Percentiles rank a stretch among this genome's conserved stretches.
phyloP scores from a whole-genome alignment of 192 early-diverging fungal species.

The Geosiphon pyriformis region DNA sequence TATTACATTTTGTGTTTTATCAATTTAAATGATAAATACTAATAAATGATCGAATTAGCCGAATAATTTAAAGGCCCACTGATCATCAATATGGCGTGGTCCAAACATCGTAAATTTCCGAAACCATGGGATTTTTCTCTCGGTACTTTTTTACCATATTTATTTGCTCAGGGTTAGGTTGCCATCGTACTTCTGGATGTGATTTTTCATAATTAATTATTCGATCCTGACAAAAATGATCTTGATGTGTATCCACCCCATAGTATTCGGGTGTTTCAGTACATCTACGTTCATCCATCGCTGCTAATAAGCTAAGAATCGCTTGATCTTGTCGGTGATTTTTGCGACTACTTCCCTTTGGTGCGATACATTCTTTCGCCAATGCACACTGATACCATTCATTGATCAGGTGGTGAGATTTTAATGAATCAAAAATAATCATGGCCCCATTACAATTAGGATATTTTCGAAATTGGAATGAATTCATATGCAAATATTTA shows the following conservation, averaged over 20 bases:
- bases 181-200: background rate
- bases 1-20: no score
- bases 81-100: no score
- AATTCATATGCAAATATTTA: conserved; percentile 34
- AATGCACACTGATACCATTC: conserved; percentile 35
- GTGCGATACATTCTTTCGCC: conserved; percentile 46
- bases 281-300: conserved; percentile 30
- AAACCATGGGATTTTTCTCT: no score
- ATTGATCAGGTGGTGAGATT: conserved; percentile 19
- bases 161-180: no score
- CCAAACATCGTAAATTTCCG: no score
- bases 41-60: no score
- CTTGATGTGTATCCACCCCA: conserved; percentile 45
- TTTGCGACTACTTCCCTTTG: conserved; percentile 39
- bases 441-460: conserved; percentile 52
- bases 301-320: conserved; percentile 43
- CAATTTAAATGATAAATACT: no score
- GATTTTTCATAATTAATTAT: background rate
- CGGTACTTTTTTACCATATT: no score
- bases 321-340: conserved; percentile 58
- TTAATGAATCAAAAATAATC: conserved; percentile 41
- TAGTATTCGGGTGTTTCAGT: conserved; percentile 39
- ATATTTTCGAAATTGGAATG: conserved; percentile 29
- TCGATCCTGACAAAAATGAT: conserved; percentile 12
- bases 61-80: no score